A percentile compares a stretch with the other conserved stretches of the same genome.
phyloP scores from a whole-genome alignment of 2,329 filamentous ascomycete genomes.

The Aspergillus pseudoviridinutans region DNA sequence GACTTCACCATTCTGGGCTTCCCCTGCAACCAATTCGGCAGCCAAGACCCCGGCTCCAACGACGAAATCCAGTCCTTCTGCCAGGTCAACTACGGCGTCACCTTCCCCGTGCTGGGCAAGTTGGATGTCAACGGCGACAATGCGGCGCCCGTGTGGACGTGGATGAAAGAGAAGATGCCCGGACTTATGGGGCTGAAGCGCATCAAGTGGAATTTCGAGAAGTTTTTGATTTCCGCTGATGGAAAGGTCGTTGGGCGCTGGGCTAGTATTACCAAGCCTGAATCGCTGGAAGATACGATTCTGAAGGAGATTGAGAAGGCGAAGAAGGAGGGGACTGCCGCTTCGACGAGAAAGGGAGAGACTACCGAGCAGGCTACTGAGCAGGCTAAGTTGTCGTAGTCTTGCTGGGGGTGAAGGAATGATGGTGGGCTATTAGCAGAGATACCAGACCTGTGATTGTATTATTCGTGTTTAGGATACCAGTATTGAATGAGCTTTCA shows the following conservation, averaged over 20 bases:
- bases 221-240: slow-evolving; percentile 85
- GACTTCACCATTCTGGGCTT: slow-evolving; percentile 89
- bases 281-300: slow-evolving; percentile 70
- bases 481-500: neutral
- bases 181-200: slow-evolving; percentile 83
- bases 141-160: slow-evolving; percentile 76
- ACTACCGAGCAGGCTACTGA: slow-evolving; percentile 10
- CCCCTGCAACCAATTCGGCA: slow-evolving; percentile 96
- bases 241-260: slow-evolving; percentile 81
- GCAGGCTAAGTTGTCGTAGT: slow-evolving; percentile 21
- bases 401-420: neutral
- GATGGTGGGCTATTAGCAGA: slow-evolving; percentile 2
- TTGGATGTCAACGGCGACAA: slow-evolving; percentile 86
- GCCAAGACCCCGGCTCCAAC: slow-evolving; percentile 80
- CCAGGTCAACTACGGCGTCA: slow-evolving; percentile 90
- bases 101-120: slow-evolving; percentile 88
- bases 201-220: slow-evolving; percentile 99
- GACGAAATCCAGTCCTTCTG: slow-evolving; percentile 82
- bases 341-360: slow-evolving; percentile 16
- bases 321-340: slow-evolving; percentile 35
- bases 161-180: slow-evolving; percentile 66
- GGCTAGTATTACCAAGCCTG: slow-evolving; percentile 85
- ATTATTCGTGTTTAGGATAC: neutral
- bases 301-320: slow-evolving; percentile 66
- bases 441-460: slow-evolving; percentile 8